Conservation (phyloP, 75 land plant species). For the Picea sitchensis region DNA sequence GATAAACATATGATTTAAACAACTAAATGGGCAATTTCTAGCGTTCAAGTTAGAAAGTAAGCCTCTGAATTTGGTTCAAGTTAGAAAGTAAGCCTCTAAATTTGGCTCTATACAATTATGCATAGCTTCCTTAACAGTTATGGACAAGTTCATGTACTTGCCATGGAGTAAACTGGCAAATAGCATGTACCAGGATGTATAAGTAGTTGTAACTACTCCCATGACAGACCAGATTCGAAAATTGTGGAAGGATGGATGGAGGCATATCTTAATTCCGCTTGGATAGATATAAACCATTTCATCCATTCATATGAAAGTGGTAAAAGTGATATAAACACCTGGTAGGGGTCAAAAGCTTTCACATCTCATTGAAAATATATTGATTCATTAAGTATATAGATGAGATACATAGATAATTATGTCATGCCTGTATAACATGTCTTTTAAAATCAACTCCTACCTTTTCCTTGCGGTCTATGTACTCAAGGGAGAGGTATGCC, state of each 20-base stretch:
- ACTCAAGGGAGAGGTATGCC: slow-evolving; percentile 32
- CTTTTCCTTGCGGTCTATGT: slow-evolving; percentile 33
- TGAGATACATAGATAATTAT: not conserved
- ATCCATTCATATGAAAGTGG: not conserved
- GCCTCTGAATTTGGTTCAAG: too few relatives aligned
- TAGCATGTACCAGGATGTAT: slow-evolving; percentile 35
- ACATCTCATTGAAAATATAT: not conserved
- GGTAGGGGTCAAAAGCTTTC: not conserved
- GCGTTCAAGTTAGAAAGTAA: not conserved
- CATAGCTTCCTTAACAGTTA: not conserved
- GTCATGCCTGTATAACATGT: slow-evolving; percentile 28
- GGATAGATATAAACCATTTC: too few relatives aligned
- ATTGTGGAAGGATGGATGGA: slow-evolving; percentile 34
- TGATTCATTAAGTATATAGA: not conserved
- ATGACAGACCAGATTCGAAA: slow-evolving; percentile 31
- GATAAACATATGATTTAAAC: too few relatives aligned
- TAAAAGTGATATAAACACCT: not conserved
- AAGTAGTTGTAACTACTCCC: slow-evolving; percentile 28
- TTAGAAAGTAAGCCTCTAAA: not conserved
- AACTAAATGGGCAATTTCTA: not conserved
- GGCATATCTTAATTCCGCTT: not conserved
- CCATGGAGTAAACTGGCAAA: slow-evolving; percentile 22
- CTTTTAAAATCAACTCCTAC: slow-evolving; percentile 43
- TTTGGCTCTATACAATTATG: not conserved
- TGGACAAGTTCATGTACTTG: slow-evolving; percentile 2